phyloP scores from a whole-genome alignment of 129 eudicot species.

The Flaveria linearis region DNA sequence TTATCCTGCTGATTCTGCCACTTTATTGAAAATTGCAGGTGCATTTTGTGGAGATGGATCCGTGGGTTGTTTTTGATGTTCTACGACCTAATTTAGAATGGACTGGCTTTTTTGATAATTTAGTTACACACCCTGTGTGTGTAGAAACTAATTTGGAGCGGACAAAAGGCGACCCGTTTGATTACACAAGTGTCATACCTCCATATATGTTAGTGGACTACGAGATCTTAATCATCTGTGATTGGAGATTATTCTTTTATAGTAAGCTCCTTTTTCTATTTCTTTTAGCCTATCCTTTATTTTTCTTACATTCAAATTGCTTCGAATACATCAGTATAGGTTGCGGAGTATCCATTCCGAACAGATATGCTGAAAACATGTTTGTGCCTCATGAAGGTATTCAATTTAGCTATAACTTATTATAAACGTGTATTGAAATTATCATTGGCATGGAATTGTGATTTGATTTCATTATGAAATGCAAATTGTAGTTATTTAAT shows the following conservation, averaged over 20 bases:
- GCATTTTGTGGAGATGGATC: slow-evolving; percentile 95
- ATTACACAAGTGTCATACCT: slow-evolving; percentile 89
- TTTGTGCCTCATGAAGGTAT: slow-evolving; percentile 76
- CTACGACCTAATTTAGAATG: slow-evolving; percentile 76
- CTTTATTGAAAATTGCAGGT: slow-evolving; percentile 47
- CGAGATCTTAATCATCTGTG: slow-evolving; percentile 58
- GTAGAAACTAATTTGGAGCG: slow-evolving; percentile 70
- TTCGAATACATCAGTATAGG: slow-evolving; percentile 42
- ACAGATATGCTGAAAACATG: slow-evolving; percentile 85
- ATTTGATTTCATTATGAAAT: background rate
- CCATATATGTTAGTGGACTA: slow-evolving; percentile 83
- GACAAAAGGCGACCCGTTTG: slow-evolving; percentile 58
- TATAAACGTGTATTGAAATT: background rate
- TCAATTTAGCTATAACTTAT: background rate
- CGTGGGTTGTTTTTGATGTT: slow-evolving; percentile 82
- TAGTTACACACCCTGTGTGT: slow-evolving; percentile 63
- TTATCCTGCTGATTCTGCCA: slow-evolving; percentile 3
- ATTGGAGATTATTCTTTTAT: slow-evolving; percentile 78
- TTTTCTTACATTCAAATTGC: slow-evolving; percentile 3
- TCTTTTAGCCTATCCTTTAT: background rate
- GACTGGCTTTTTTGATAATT: slow-evolving; percentile 76
- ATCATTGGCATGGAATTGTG: background rate
- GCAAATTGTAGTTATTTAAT: slow-evolving; percentile 67
- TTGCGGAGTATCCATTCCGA: slow-evolving; percentile 82
- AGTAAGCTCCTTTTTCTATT: slow-evolving; percentile 42